A percentile compares a stretch with the other conserved stretches of the same genome.
Evolutionary conservation across 805 yeast species (phyloP).

Genomic region (Schizosaccharomyces cryophilus): DNA sequence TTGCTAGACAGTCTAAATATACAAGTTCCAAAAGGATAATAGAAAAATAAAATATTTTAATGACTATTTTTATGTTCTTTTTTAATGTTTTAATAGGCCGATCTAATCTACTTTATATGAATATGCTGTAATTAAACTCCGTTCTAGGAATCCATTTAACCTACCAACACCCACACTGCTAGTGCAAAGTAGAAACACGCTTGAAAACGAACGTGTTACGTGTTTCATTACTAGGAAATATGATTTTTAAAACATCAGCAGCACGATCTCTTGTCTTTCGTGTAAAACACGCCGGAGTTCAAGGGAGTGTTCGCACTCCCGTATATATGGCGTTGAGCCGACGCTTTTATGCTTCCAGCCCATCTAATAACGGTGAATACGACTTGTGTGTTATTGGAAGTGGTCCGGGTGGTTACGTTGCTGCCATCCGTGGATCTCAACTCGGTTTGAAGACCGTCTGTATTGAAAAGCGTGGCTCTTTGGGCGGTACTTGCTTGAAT

Average conservation of each 20-base stretch:
- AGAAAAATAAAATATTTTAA: not conserved
- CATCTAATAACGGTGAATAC: not conserved
- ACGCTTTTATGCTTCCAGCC: not conserved
- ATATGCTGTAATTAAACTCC: not conserved
- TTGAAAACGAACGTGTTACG: no score
- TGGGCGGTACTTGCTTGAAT: constrained; percentile 96
- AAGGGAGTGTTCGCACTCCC: not conserved
- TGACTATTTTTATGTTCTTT: not conserved
- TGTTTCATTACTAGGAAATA: no score
- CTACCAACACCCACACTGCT: no score
- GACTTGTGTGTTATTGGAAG: constrained; percentile 58
- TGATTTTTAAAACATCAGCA: no score
- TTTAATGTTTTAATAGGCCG: not conserved
- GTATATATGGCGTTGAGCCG: not conserved
- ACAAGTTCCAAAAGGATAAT: not conserved
- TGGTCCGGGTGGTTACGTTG: constrained; percentile 88
- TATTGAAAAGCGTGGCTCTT: constrained; percentile 81
- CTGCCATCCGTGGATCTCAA: constrained; percentile 97
- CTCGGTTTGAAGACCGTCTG: constrained; percentile 85
- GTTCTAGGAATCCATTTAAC: not conserved
- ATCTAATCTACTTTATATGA: no score
- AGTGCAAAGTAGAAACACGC: no score
- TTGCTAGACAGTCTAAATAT: not conserved
- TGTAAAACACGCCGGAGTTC: not conserved
- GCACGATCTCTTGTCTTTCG: not conserved